Evolutionary conservation across 768 basidiomycete species (phyloP).

Genomic region (Dentipellis sp.): DNA sequence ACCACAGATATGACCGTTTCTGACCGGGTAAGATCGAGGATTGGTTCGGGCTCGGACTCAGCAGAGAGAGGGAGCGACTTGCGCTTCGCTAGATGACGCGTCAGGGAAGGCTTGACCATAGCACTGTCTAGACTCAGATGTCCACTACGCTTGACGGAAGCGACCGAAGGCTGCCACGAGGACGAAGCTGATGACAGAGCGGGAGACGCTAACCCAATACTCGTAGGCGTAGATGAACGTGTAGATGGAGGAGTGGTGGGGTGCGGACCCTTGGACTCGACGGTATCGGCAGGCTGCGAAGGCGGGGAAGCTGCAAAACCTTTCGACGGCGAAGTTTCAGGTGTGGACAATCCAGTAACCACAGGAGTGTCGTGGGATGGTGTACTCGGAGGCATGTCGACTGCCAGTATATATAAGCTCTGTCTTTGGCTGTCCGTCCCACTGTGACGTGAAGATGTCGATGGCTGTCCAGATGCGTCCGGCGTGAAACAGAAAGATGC

Average conservation of each 20-base stretch:
- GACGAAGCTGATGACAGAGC: not conserved
- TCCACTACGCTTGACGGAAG: not conserved
- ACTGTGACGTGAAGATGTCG: not conserved
- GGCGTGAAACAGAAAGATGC: not conserved
- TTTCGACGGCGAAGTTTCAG: not conserved
- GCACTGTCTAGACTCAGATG: not conserved
- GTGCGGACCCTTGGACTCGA: not conserved
- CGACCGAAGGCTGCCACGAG: not conserved
- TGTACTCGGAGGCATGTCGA: not conserved
- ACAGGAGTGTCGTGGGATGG: not conserved
- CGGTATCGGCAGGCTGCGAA: not conserved
- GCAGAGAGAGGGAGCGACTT: not conserved
- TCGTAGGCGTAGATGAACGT: not conserved
- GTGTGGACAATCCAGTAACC: not conserved
- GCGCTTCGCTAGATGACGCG: not conserved
- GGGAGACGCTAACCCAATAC: not conserved
- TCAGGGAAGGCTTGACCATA: not conserved
- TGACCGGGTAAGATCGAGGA: too few relatives aligned
- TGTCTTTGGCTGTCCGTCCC: not conserved
- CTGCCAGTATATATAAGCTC: not conserved
- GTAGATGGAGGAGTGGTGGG: not conserved
- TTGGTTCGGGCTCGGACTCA: not conserved
- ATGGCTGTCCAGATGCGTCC: not conserved
- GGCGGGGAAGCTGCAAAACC: not conserved
- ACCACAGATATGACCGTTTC: too few relatives aligned